Percentiles rank a stretch among this genome's conserved stretches.
Evolutionary conservation across 1,139 yeast species (phyloP).

Genomic region (Nadsonia commutata): DNA sequence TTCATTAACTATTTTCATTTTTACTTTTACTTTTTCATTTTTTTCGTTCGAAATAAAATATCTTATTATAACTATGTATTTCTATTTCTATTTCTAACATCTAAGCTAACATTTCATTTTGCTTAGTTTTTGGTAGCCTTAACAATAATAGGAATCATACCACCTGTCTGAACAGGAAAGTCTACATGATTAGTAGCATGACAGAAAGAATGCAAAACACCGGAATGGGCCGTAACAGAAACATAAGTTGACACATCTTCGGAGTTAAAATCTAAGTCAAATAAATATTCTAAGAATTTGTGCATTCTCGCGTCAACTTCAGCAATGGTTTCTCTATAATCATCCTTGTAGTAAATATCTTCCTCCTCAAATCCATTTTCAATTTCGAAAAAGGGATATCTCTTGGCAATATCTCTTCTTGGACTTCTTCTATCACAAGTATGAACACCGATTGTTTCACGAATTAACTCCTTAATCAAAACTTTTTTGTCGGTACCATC

Average conservation of each 20-base stretch:
- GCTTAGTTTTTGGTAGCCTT: neutral
- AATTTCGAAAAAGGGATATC: conserved; percentile 31
- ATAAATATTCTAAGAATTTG: conserved; percentile 36
- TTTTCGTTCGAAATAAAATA: no score
- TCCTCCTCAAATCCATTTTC: conserved; percentile 12
- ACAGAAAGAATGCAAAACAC: conserved; percentile 40
- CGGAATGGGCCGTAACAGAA: conserved; percentile 48
- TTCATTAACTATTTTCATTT: no score
- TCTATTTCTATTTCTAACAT: no score
- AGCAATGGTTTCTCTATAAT: conserved; percentile 31
- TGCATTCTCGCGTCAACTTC: conserved; percentile 39
- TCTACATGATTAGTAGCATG: conserved; percentile 39
- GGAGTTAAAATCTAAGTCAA: conserved; percentile 17
- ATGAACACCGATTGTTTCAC: conserved; percentile 59
- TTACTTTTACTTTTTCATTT: no score
- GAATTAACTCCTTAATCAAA: conserved; percentile 36
- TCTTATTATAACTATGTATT: no score
- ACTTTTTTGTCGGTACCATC: conserved; percentile 20
- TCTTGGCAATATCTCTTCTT: conserved; percentile 25
- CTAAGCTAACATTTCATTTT: no score
- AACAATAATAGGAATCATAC: conserved; percentile 48
- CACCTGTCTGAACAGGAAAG: conserved; percentile 48
- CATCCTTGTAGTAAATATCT: conserved; percentile 29
- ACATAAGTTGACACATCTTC: conserved; percentile 24
- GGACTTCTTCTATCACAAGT: conserved; percentile 48